Evolutionary conservation across 163 green algal genomes (phyloP), one percentile per base, ranked within the genome.

Genomic region (Scenedesmus sp.): DNA sequence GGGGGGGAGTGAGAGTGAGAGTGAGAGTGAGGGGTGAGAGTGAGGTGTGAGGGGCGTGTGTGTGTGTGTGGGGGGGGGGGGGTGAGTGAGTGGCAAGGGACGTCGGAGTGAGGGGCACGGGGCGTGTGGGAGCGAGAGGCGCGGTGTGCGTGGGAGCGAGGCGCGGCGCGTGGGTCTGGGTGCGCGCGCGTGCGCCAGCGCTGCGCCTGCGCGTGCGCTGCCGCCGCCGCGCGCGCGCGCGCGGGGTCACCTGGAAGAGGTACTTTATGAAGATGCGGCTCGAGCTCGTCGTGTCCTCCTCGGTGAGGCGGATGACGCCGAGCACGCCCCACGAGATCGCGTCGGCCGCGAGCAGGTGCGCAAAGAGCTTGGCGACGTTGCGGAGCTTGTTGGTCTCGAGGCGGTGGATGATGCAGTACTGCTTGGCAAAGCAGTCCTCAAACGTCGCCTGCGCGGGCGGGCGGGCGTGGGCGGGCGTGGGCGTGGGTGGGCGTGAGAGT

Each of bases 221-320:
- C n/a, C n/a, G n/a, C n/a, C n/a, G n/a, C n/a, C n/a, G n/a, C n/a
- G n/a, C n/a, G n/a, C n/a, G n/a, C n/a, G n/a, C n/a, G n/a, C n/a
- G n/a, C n/a, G n/a, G n/a, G n/a, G n/a, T 34, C 45, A 92, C 90
- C 88, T 97, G 95, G 87, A 99, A 98, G n/a, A 99, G 89, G 87
- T 98, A 97, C 84, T 99, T 99, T 87, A 99, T 97, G 90, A 99
- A 99, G 85, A 99, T 99, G 72, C 96, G 92, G 5, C 91, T 96
- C 28, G 89, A 95, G 28, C 93, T 98, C 26, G 96, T 98, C 60
- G 96, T 99, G 80, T 98, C 96, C 29, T 98, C 96, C 84, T 99
- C 96, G 0, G 96, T 99, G 17, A 99, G 81, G 1, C 89, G 86
- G 22, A 99, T 94, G 78, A 83, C 89, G 2, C 63, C 53, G 58